Conservation (phyloP, 2,329 filamentous ascomycete species). For the Verticillium tricorpus region DNA sequence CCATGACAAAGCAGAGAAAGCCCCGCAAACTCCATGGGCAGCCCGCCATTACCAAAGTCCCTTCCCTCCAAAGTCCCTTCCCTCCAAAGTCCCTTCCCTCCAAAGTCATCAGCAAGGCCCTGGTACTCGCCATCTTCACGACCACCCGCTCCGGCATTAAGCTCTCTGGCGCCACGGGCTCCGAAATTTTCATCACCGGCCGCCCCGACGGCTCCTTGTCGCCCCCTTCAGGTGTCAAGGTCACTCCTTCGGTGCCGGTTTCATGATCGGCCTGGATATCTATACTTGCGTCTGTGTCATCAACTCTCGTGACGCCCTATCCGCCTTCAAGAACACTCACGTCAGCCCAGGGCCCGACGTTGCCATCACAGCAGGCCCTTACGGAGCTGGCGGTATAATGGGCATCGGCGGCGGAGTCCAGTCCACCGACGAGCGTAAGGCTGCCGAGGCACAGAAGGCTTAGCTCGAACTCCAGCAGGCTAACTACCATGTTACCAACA, state of each 20-base stretch:
- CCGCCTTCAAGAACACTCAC: slow-evolving; percentile 70
- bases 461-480: slow-evolving; percentile 15
- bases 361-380: slow-evolving; percentile 65
- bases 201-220: slow-evolving; percentile 67
- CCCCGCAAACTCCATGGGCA: slow-evolving; percentile 21
- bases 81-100: too few relatives aligned
- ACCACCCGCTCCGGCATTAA: slow-evolving; percentile 64
- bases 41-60: slow-evolving; percentile 49
- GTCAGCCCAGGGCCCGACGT: slow-evolving; percentile 76
- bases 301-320: slow-evolving; percentile 70
- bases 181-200: slow-evolving; percentile 59
- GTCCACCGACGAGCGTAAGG: slow-evolving; percentile 12
- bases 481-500: slow-evolving; percentile 11
- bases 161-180: slow-evolving; percentile 62
- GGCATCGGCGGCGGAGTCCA: slow-evolving; percentile 43
- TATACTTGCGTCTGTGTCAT: slow-evolving; percentile 88
- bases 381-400: slow-evolving; percentile 68
- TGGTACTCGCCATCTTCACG: slow-evolving; percentile 69
- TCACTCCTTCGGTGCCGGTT: slow-evolving; percentile 78
- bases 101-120: slow-evolving; percentile 59
- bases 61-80: too few relatives aligned
- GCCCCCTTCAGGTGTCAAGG: slow-evolving; percentile 75
- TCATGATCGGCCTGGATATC: slow-evolving; percentile 78
- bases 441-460: slow-evolving; percentile 4
- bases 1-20: too few relatives aligned